These are phyloP conservation scores for Isatis lusitanica DNA, from an alignment of 441 rosid species.

Conservation along the genomic window DNA sequence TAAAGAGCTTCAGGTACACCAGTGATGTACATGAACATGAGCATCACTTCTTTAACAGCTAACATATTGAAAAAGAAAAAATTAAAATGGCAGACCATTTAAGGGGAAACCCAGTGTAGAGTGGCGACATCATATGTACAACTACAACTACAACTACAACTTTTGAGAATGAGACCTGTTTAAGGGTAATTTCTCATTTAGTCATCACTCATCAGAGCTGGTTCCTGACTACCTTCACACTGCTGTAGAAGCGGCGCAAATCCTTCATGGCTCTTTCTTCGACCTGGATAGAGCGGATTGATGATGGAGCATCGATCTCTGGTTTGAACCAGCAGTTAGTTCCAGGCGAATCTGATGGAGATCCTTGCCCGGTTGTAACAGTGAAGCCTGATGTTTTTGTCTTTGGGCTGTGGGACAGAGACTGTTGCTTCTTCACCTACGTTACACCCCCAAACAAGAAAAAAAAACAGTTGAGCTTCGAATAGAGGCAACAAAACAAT, in stretches of 20 bases:
- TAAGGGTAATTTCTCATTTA: conserved; percentile 10
- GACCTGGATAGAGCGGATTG: conserved; percentile 88
- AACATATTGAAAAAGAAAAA: not conserved
- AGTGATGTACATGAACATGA: conserved; percentile 26
- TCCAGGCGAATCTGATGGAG: conserved; percentile 86
- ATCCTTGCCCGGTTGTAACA: conserved; percentile 62
- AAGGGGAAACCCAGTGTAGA: conserved; percentile 14
- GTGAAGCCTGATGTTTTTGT: conserved; percentile 73
- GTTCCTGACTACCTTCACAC: conserved; percentile 79
- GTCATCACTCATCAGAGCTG: conserved; percentile 40
- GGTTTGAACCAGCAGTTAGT: conserved; percentile 96
- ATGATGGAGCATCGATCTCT: conserved; percentile 67
- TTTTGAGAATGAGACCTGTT: conserved; percentile 17
- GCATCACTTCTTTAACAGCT: conserved; percentile 5
- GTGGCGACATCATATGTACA: conserved; percentile 34
- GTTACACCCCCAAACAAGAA: conserved; percentile 2
- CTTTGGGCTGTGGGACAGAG: conserved; percentile 72
- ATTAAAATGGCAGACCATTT: not conserved
- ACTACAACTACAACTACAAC: conserved; percentile 28
- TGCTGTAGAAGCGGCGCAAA: conserved; percentile 86
- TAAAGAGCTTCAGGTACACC: conserved; percentile 30
- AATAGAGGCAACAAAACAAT: not conserved
- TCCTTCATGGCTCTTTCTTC: conserved; percentile 98
- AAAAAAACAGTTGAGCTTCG: not conserved
- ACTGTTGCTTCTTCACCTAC: conserved; percentile 68